Evolutionary conservation across 2,329 filamentous ascomycete genomes (phyloP).

Genomic region (Fusarium falciforme): DNA sequence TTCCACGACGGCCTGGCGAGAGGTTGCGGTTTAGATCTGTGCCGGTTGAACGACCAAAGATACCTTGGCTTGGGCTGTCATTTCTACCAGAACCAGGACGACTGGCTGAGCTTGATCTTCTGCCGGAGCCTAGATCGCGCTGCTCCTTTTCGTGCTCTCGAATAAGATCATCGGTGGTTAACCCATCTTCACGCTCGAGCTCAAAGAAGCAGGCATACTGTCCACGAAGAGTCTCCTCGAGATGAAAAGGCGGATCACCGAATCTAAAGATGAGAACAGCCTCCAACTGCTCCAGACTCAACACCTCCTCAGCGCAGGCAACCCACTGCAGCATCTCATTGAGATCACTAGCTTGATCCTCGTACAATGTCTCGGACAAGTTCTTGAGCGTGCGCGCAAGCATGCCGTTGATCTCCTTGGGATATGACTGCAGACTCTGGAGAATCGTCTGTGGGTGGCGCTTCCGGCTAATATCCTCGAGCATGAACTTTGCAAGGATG

Average conservation of each 20-base stretch:
- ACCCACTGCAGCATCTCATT: slow-evolving; percentile 61
- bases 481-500: slow-evolving; percentile 62
- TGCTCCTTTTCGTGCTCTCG: slow-evolving; percentile 51
- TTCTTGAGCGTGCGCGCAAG: slow-evolving; percentile 55
- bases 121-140: slow-evolving; percentile 30
- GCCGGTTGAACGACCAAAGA: slow-evolving; percentile 26
- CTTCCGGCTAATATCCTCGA: slow-evolving; percentile 60
- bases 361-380: slow-evolving; percentile 53
- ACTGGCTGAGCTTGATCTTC: slow-evolving; percentile 37
- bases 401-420: slow-evolving; percentile 57
- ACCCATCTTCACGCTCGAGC: slow-evolving; percentile 57
- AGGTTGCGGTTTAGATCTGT: slow-evolving; percentile 37
- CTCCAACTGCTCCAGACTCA: slow-evolving; percentile 59
- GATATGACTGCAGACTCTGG: slow-evolving; percentile 57
- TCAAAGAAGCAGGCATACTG: slow-evolving; percentile 61
- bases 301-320: slow-evolving; percentile 56
- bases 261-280: slow-evolving; percentile 56
- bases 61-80: slow-evolving; percentile 27
- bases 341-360: slow-evolving; percentile 54
- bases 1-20: slow-evolving; percentile 27
- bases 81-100: slow-evolving; percentile 33
- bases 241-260: slow-evolving; percentile 53
- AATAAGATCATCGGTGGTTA: slow-evolving; percentile 55
- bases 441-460: slow-evolving; percentile 58
- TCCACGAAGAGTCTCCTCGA: slow-evolving; percentile 56